phyloP scores from a whole-genome alignment of 2,329 filamentous ascomycete species.

The Cercospora zeina region DNA sequence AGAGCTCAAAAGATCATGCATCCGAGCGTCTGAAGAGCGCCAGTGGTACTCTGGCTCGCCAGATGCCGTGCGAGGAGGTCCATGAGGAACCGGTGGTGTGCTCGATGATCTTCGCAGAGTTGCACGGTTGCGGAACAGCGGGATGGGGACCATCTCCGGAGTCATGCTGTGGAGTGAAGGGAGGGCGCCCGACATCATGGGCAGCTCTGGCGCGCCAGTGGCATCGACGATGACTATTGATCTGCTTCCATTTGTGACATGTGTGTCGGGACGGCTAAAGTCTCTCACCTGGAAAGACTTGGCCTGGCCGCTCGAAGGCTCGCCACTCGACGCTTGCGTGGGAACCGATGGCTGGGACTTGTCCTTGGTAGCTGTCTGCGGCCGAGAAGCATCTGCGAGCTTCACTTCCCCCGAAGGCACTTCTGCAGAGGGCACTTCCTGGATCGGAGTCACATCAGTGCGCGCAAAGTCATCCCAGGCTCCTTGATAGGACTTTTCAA shows the following conservation, averaged over 20 bases:
- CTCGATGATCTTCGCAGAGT: not conserved
- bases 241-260: slow-evolving; percentile 77
- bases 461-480: slow-evolving; percentile 25
- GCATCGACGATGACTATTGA: slow-evolving; percentile 86
- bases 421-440: slow-evolving; percentile 14
- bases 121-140: slow-evolving; percentile 30
- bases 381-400: slow-evolving; percentile 19
- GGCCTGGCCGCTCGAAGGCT: slow-evolving; percentile 7
- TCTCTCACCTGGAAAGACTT: slow-evolving; percentile 25
- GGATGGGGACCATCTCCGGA: slow-evolving; percentile 32
- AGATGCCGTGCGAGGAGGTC: slow-evolving; percentile 19
- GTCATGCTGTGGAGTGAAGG: slow-evolving; percentile 36
- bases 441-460: slow-evolving; percentile 12
- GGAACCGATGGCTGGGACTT: slow-evolving; percentile 11
- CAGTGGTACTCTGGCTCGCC: slow-evolving; percentile 15
- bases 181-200: slow-evolving; percentile 30
- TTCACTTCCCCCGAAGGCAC: slow-evolving; percentile 1
- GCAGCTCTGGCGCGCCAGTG: slow-evolving; percentile 54
- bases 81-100: not conserved
- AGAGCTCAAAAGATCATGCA: slow-evolving; percentile 34
- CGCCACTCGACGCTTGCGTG: not conserved
- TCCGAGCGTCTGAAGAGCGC: slow-evolving; percentile 25
- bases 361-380: slow-evolving; percentile 22
- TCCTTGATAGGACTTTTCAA: slow-evolving; percentile 35
- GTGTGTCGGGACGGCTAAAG: slow-evolving; percentile 44